phyloP scores from a whole-genome alignment of 139 green algal genomes.

The Marvania coccoides region DNA sequence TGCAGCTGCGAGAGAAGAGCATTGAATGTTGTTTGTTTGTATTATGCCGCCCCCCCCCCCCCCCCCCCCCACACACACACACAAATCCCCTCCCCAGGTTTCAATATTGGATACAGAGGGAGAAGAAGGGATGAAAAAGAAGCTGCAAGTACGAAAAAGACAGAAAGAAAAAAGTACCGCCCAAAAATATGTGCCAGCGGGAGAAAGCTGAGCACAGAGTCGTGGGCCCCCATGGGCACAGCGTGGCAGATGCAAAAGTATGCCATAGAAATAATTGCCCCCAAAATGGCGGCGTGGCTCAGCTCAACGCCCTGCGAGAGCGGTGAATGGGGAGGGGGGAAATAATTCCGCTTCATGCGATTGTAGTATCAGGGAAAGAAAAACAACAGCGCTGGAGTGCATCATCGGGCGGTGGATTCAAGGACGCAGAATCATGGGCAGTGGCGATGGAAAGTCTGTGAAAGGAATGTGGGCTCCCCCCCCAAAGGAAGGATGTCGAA shows the following conservation, averaged over 20 bases:
- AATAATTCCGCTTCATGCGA: too few species aligned
- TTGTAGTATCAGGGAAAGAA: too few species aligned
- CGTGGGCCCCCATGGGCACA: constrained; percentile 1
- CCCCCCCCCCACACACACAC: background rate
- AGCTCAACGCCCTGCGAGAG: constrained; percentile 39
- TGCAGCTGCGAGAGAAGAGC: background rate
- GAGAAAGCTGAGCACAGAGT: constrained; percentile 40
- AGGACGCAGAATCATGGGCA: too few species aligned
- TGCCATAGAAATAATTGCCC: background rate
- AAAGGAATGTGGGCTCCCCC: too few species aligned
- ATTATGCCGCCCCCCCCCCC: background rate
- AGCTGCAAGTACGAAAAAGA: background rate
- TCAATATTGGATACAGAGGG: background rate
- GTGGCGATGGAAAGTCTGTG: too few species aligned
- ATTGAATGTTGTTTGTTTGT: too few species aligned
- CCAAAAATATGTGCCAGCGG: constrained; percentile 49
- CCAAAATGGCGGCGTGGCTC: constrained; percentile 25
- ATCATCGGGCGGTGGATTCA: too few species aligned
- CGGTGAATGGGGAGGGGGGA: background rate
- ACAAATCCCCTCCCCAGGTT: background rate
- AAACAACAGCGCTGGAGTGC: too few species aligned
- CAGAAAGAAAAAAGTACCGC: background rate
- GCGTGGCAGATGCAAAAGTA: background rate
- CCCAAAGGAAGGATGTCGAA: too few species aligned
- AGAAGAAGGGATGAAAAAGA: background rate